These are phyloP conservation scores for Pseudogymnoascus sp. DNA, from an alignment of 2,329 filamentous ascomycete genomes.

Conservation along the genomic window DNA sequence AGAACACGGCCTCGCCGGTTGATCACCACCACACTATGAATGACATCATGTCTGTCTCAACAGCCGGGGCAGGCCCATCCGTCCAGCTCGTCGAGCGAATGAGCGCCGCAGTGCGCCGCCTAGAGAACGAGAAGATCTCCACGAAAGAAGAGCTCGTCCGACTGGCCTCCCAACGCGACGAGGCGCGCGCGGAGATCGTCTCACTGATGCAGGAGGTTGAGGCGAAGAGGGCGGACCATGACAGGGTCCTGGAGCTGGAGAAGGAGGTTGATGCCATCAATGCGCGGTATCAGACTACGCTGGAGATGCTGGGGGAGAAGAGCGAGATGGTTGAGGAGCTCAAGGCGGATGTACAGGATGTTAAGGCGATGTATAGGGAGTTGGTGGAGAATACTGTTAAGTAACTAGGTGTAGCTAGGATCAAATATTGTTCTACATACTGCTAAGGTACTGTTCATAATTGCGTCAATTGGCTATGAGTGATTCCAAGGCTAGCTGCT, in stretches of 20 bases:
- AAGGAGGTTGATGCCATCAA: slow-evolving; percentile 60
- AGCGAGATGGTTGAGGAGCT: slow-evolving; percentile 92
- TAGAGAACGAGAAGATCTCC: slow-evolving; percentile 87
- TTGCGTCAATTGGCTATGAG: slow-evolving; percentile 12
- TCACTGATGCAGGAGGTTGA: slow-evolving; percentile 81
- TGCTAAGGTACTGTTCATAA: not conserved
- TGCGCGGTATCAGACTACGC: slow-evolving; percentile 75
- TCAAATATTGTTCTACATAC: slow-evolving; percentile 6
- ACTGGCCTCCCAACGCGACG: slow-evolving; percentile 78
- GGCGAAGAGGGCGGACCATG: slow-evolving; percentile 51
- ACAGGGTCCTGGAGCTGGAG: slow-evolving; percentile 58
- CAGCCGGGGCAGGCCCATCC: slow-evolving; percentile 79
- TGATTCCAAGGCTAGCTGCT: not conserved
- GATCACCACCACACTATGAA: slow-evolving; percentile 65
- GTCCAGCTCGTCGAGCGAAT: slow-evolving; percentile 95
- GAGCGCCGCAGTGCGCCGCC: slow-evolving; percentile 81
- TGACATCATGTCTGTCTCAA: slow-evolving; percentile 83
- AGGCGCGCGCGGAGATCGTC: slow-evolving; percentile 87
- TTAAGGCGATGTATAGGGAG: slow-evolving; percentile 95
- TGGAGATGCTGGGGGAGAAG: slow-evolving; percentile 95
- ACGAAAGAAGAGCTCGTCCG: slow-evolving; percentile 78
- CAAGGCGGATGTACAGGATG: slow-evolving; percentile 76
- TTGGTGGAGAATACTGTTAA: slow-evolving; percentile 77
- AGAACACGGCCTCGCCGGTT: slow-evolving; percentile 46
- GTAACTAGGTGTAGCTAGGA: slow-evolving; percentile 30